Evolutionary conservation across 1,284 basidiomycete genomes (phyloP).

Genomic region (Cutaneotrichosporon arboriforme): DNA sequence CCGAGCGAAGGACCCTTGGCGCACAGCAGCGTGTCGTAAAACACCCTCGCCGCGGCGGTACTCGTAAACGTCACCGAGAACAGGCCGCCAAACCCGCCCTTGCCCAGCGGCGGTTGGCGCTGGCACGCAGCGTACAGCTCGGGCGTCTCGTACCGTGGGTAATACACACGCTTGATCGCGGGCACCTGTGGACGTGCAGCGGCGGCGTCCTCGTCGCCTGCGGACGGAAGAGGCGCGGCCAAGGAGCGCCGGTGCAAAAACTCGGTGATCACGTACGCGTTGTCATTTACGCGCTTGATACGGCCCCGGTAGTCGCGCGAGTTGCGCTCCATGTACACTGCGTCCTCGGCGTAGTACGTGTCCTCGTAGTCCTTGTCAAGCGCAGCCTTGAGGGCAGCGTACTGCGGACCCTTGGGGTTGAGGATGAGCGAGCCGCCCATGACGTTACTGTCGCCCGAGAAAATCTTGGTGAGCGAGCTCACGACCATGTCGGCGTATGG

Average conservation of each 20-base stretch:
- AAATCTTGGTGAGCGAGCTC: conserved; percentile 89
- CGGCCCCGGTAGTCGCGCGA: conserved; percentile 84
- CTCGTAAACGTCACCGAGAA: conserved; percentile 86
- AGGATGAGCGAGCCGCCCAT: conserved; percentile 94
- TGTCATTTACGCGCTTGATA: conserved; percentile 71
- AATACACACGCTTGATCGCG: conserved; percentile 78
- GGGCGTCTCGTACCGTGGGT: conserved; percentile 76
- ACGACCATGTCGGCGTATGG: conserved; percentile 89
- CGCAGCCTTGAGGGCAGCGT: conserved; percentile 59
- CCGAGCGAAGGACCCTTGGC: conserved; percentile 91
- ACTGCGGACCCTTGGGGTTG: conserved; percentile 71
- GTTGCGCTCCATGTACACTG: conserved; percentile 95
- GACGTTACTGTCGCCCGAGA: conserved; percentile 90
- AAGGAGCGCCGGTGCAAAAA: conserved; percentile 63
- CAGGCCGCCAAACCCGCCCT: conserved; percentile 81
- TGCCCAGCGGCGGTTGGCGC: conserved; percentile 37
- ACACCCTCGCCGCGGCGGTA: conserved; percentile 63
- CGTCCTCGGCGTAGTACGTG: conserved; percentile 83
- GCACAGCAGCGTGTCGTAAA: conserved; percentile 79
- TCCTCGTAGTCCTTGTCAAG: conserved; percentile 73
- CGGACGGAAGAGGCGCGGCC: conserved; percentile 19
- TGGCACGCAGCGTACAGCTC: conserved; percentile 65
- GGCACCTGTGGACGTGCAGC: no score
- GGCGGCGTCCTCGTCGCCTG: conserved; percentile 29
- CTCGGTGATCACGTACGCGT: conserved; percentile 75